Base-by-base conservation (phyloP, 2,329 filamentous ascomycete genomes). In the Xylariaceae sp. region DNA sequence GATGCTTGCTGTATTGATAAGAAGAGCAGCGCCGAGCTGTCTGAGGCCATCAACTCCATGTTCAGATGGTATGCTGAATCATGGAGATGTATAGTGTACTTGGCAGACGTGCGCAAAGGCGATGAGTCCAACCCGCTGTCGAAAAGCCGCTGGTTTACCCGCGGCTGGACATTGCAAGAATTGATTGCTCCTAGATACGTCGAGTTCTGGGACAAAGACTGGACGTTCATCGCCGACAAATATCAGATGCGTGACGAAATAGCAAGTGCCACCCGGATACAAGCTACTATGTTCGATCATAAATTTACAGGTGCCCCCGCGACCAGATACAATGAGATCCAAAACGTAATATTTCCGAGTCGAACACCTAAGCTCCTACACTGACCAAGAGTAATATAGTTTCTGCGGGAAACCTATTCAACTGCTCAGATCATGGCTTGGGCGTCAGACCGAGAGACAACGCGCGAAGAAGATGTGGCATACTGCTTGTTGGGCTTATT, bases 1-100 rank as follows among this genome's bases (percentile, higher is more conserved):
- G 44, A 46, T 17, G 32, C 44, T 14, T 46, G 35, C 19, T 41
- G 36, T 31, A 46, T 41, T 18, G n/a, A 41, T 22, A 46, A 46
- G 35, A 41, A 14, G 6, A 46, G 44, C 22, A 41, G 44, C 36
- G 22, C 44, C 17, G 44, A 33, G 36, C 36, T 46, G 5, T 30
- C 17, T 10, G 44, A 46, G 19, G 1, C 36, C n/a, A 46, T 46
- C 35, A 32, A 41, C 35, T 41, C 36, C 1, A 46, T 46, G 36
- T 46, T 32, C 17, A 17, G 18, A 32, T 46, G 35, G 44, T 46
- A 46, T 18, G 19, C 31, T 11, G 5, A 46, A 11, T n/a, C 19
- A 5, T 19, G 2, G 11, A n/a, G 31, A 39, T 46, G 36, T 18
- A 39, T 40, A 11, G 33, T 14, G 12, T 46, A 46, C 15, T 18